Percentiles rank a stretch among this genome's conserved stretches.
These are phyloP conservation scores for Daldinia vernicosa DNA, from an alignment of 495 filamentous ascomycete species.

Conservation along the genomic window DNA sequence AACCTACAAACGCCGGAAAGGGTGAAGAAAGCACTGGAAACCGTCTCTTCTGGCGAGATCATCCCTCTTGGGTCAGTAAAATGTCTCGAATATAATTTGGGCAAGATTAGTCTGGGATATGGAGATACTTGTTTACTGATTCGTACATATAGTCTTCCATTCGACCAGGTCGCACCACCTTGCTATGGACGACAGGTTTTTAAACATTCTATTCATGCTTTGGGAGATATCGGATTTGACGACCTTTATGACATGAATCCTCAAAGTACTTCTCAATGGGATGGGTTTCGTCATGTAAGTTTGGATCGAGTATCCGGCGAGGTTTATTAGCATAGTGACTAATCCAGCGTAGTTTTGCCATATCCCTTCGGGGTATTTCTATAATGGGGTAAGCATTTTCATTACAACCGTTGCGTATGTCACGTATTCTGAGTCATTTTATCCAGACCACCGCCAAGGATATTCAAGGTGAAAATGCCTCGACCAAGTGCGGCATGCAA, in stretches of 20 bases:
- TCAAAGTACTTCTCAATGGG: slow-evolving; percentile 76
- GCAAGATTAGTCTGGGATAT: background rate
- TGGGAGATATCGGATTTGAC: slow-evolving; percentile 64
- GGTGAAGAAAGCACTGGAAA: slow-evolving; percentile 55
- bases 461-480: slow-evolving; percentile 33
- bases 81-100: background rate
- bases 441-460: slow-evolving; percentile 50
- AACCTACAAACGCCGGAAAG: slow-evolving; percentile 63
- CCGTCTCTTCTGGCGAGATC: slow-evolving; percentile 55
- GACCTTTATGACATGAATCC: slow-evolving; percentile 74
- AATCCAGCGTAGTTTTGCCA: slow-evolving; percentile 49
- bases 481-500: slow-evolving; percentile 43
- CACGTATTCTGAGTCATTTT: background rate
- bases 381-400: slow-evolving; percentile 55
- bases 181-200: slow-evolving; percentile 49
- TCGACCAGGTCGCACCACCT: slow-evolving; percentile 60
- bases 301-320: background rate
- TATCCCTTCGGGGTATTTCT: slow-evolving; percentile 54
- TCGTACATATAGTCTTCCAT: slow-evolving; percentile 57
- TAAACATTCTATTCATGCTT: slow-evolving; percentile 55
- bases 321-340: background rate
- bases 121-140: slow-evolving; percentile 3
- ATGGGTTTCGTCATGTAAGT: slow-evolving; percentile 69
- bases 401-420: background rate
- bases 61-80: slow-evolving; percentile 57